Evolutionary conservation across 352 stramenopile species (phyloP).

Genomic region (Phytopythium sindhum): DNA sequence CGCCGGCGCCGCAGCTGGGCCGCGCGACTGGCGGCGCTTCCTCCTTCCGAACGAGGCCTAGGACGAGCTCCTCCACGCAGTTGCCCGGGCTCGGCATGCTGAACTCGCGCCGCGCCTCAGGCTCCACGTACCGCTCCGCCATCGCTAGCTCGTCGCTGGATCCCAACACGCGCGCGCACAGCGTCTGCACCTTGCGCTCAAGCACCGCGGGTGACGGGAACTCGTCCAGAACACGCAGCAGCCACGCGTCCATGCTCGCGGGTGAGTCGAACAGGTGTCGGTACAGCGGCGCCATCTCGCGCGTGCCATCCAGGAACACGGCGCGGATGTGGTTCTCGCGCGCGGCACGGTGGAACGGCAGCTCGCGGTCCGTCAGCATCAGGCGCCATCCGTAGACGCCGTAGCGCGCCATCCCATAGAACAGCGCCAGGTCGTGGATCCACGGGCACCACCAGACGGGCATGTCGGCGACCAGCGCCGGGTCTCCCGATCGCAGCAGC

Average conservation of each 20-base stretch:
- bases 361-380: constrained; percentile 65
- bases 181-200: constrained; percentile 70
- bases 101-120: constrained; percentile 56
- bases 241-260: constrained; percentile 47
- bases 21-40: constrained; percentile 29
- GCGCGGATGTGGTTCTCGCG: constrained; percentile 66
- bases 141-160: not conserved
- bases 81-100: constrained; percentile 57
- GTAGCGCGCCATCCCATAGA: constrained; percentile 79
- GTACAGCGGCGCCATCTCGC: constrained; percentile 53
- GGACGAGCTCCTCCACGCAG: constrained; percentile 46
- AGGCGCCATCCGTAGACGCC: constrained; percentile 68
- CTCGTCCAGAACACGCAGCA: constrained; percentile 60
- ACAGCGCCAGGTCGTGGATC: constrained; percentile 77
- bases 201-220: constrained; percentile 71
- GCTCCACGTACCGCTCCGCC: constrained; percentile 45
- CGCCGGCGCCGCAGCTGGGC: constrained; percentile 11
- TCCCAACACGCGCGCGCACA: constrained; percentile 40
- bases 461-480: constrained; percentile 66
- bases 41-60: constrained; percentile 30
- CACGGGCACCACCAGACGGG: constrained; percentile 89
- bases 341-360: constrained; percentile 72
- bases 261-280: constrained; percentile 55
- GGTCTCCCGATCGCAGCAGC: constrained; percentile 56
- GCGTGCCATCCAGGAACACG: constrained; percentile 67